A percentile compares a stretch with the other conserved stretches of the same genome.
Conservation (phyloP, 1,284 basidiomycete species). For the Pterula multifida region DNA sequence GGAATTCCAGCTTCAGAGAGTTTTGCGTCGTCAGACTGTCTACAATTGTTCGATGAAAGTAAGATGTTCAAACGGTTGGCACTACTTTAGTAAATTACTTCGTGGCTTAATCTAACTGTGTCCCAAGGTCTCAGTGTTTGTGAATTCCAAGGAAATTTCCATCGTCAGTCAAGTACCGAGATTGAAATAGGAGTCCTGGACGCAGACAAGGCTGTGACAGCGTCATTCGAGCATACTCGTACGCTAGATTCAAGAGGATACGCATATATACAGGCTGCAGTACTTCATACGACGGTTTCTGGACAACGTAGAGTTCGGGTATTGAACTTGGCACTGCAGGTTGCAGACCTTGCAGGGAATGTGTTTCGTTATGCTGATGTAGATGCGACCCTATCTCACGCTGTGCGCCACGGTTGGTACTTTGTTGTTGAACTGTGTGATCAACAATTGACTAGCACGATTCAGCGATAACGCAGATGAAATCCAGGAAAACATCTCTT, state of each 20-base stretch:
- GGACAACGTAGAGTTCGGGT: constrained; percentile 83
- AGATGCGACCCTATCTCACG: constrained; percentile 69
- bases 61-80: constrained; percentile 75
- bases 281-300: constrained; percentile 73
- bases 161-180: constrained; percentile 65
- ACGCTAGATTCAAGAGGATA: constrained; percentile 66
- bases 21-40: constrained; percentile 63
- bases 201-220: constrained; percentile 71
- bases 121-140: constrained; percentile 57
- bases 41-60: constrained; percentile 80
- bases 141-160: constrained; percentile 75
- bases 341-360: constrained; percentile 78
- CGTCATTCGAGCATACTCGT: constrained; percentile 53
- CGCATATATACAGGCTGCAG: constrained; percentile 83
- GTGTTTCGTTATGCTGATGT: constrained; percentile 91
- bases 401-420: constrained; percentile 68
- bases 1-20: constrained; percentile 60
- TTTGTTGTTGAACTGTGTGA: not conserved
- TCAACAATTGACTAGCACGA: constrained; percentile 3
- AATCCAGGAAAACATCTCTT: constrained; percentile 52
- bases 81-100: constrained; percentile 8
- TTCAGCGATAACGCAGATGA: constrained; percentile 60
- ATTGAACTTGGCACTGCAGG: constrained; percentile 76
- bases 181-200: constrained; percentile 72
- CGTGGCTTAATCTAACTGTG: constrained; percentile 1